Evolutionary conservation across 2,329 filamentous ascomycete genomes (phyloP).

Genomic region (Ophiostoma triangulosporum): DNA sequence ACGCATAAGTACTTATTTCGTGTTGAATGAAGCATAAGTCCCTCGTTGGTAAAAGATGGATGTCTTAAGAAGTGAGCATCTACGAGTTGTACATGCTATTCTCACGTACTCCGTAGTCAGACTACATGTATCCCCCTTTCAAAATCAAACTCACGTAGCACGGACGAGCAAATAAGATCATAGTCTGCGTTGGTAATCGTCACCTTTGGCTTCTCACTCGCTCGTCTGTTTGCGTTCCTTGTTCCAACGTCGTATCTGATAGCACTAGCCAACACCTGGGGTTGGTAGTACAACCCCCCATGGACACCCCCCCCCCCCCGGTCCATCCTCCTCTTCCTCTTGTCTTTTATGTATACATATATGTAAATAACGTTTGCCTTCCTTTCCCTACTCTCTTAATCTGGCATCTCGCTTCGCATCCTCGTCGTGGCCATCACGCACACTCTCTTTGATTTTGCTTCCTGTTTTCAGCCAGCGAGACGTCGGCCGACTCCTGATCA

Average conservation of each 20-base stretch:
- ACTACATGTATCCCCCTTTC: too few relatives aligned
- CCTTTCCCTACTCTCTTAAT: neutral
- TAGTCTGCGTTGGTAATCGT: too few relatives aligned
- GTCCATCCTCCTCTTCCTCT: neutral
- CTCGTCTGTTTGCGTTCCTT: neutral
- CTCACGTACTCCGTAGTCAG: too few relatives aligned
- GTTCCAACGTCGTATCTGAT: neutral
- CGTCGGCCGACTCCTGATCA: slow-evolving; percentile 10
- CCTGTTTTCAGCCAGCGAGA: slow-evolving; percentile 8
- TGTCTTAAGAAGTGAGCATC: too few relatives aligned
- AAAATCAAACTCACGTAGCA: too few relatives aligned
- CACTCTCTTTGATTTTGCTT: slow-evolving; percentile 3
- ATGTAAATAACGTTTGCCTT: slow-evolving; percentile 3
- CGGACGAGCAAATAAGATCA: too few relatives aligned
- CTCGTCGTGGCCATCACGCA: neutral
- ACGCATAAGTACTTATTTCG: too few relatives aligned
- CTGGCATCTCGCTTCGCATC: neutral
- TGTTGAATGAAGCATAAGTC: too few relatives aligned
- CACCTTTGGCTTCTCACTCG: too few relatives aligned
- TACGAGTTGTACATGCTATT: too few relatives aligned
- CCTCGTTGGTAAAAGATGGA: too few relatives aligned
- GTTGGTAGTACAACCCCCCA: neutral
- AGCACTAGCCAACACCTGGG: neutral
- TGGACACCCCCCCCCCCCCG: neutral
- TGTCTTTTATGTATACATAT: too few relatives aligned